A percentile compares a stretch with the other conserved stretches of the same genome.
Conservation (phyloP, 208 protist species). For the Acanthamoeba healyi region DNA sequence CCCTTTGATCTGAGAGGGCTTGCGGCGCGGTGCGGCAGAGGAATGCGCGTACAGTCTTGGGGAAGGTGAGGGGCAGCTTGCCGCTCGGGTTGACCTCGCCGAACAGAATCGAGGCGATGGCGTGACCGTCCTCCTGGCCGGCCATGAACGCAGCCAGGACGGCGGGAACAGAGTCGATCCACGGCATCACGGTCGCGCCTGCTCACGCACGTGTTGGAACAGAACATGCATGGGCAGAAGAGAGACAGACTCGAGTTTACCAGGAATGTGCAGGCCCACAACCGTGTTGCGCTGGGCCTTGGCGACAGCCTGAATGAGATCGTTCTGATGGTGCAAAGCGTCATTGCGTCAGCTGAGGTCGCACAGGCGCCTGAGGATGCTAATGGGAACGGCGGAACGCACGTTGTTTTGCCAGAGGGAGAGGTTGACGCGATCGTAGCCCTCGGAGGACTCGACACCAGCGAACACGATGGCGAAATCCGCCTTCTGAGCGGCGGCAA, state of each 20-base stretch:
- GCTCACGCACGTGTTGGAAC: not conserved
- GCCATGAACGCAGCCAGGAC: slow-evolving; percentile 80
- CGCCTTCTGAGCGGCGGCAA: slow-evolving; percentile 10
- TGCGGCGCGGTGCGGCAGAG: not conserved
- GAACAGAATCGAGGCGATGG: slow-evolving; percentile 84
- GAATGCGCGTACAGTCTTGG: not conserved
- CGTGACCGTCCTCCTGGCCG: slow-evolving; percentile 77
- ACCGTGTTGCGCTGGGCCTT: slow-evolving; percentile 73
- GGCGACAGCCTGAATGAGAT: slow-evolving; percentile 72
- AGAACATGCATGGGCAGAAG: not conserved
- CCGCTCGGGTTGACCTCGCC: slow-evolving; percentile 86
- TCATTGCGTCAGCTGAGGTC: too few relatives aligned
- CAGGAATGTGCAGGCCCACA: slow-evolving; percentile 75
- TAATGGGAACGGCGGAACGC: not conserved
- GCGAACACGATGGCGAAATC: slow-evolving; percentile 82
- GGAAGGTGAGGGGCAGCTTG: slow-evolving; percentile 83
- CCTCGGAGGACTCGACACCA: slow-evolving; percentile 70
- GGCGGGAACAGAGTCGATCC: slow-evolving; percentile 72
- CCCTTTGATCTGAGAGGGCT: too few relatives aligned
- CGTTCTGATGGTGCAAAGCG: not conserved
- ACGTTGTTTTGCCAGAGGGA: slow-evolving; percentile 32
- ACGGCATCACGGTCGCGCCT: slow-evolving; percentile 81
- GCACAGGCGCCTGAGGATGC: too few relatives aligned
- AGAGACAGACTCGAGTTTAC: slow-evolving; percentile 4
- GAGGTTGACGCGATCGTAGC: slow-evolving; percentile 75